Base-by-base conservation (phyloP, 2,329 filamentous ascomycete genomes). In the Claviceps fusiformis region DNA sequence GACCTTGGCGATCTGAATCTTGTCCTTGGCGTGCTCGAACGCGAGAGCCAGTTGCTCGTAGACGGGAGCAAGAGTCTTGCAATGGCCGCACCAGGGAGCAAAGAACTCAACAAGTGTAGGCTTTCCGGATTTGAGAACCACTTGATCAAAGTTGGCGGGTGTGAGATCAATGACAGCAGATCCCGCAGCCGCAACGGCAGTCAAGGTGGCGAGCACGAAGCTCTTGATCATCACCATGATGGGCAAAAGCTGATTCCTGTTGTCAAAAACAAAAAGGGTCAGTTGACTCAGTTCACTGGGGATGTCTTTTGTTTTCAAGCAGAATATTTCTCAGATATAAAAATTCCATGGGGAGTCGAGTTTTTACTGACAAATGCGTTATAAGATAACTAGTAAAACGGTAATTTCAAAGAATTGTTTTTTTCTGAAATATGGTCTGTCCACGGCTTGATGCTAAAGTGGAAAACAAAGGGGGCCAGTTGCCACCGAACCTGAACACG, bases 41-140 rank as follows among this genome's bases (percentile, higher is more conserved):
- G 77, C 75, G 52, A 77, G 70, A 50, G 83, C 93, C 47, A 98
- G 83, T 68, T 98, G 88, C 70, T 98, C 93, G 72, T 95, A 98
- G 57, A 95, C 77, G 52, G 93, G 95, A 17, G 93, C 93, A 39
- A 98, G 86, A 67, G 76, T 95, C 81, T 97, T 97, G 89, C 93
- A 98, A 79, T 98, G 93, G 37, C 93, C 95, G 68, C 93, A 98
- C 93, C 93, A 98, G 29, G 92, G 91, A 39, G 93, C 93, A 68
- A 95, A 97, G 81, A 98, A 98, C 71, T 97, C 91, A 64, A 97
- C 90, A 31, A 98, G 84, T 0, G 93, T 91, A 47, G 93, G 92
- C 77, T 95, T 97, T 71, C 90, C 90, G 49, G 88, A 92, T 70
- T 95, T 83, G 58, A 95, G 79, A 60, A 95, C 89, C 55, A 95